Percentiles rank a stretch among this genome's conserved stretches.
Conservation (phyloP, 2,329 filamentous ascomycete genomes). For the Metarhizium humberi region DNA sequence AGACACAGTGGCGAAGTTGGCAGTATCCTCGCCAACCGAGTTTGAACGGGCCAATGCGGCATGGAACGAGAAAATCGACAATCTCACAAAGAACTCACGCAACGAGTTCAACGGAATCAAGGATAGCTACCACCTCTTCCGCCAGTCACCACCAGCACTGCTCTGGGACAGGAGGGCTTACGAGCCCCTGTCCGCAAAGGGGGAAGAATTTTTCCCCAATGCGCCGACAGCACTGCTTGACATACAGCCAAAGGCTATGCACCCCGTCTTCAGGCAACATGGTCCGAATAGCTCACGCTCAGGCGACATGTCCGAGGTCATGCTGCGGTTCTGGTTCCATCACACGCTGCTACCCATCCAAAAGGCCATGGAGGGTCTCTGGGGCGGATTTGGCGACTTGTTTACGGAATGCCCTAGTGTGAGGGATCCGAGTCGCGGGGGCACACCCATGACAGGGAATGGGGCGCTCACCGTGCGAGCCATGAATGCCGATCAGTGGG, state of each 20-base stretch:
- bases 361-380: slow-evolving; percentile 41
- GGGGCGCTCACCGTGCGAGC: slow-evolving; percentile 35
- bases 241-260: slow-evolving; percentile 49
- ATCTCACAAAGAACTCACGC: slow-evolving; percentile 21
- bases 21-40: slow-evolving; percentile 10
- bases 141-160: slow-evolving; percentile 41
- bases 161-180: slow-evolving; percentile 61
- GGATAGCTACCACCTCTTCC: slow-evolving; percentile 46
- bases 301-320: slow-evolving; percentile 44
- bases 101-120: slow-evolving; percentile 29
- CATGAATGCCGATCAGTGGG: slow-evolving; percentile 45
- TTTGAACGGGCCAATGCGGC: slow-evolving; percentile 20
- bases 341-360: slow-evolving; percentile 32
- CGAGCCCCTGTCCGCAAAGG: slow-evolving; percentile 54
- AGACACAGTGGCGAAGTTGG: slow-evolving; percentile 16
- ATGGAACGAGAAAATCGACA: slow-evolving; percentile 26
- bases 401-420: slow-evolving; percentile 38
- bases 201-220: slow-evolving; percentile 59
- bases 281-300: slow-evolving; percentile 29
- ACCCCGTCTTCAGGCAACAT: slow-evolving; percentile 36
- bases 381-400: slow-evolving; percentile 49
- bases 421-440: slow-evolving; percentile 37
- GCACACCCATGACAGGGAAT: slow-evolving; percentile 27
- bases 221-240: slow-evolving; percentile 52
- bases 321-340: slow-evolving; percentile 33